Percentiles rank a stretch among this genome's conserved stretches.
phyloP scores from a whole-genome alignment of 495 filamentous ascomycete species.

The Ramalina peruviana region DNA sequence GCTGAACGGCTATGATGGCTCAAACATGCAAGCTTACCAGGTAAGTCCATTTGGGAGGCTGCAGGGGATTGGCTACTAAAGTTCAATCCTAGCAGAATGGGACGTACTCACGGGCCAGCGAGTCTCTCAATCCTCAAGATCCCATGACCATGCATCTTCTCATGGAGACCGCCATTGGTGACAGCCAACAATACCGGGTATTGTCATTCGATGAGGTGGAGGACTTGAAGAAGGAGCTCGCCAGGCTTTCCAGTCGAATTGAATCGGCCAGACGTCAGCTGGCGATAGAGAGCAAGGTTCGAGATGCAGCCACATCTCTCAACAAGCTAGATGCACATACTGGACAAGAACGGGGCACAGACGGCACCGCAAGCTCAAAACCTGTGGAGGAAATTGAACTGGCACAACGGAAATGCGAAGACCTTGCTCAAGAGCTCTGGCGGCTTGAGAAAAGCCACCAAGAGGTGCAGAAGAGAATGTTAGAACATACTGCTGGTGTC shows the following conservation, averaged over 20 bases:
- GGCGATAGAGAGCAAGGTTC: conserved; percentile 81
- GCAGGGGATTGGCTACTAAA: too few species aligned
- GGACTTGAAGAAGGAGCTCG: conserved; percentile 70
- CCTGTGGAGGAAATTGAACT: conserved; percentile 61
- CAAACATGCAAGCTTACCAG: conserved; percentile 10
- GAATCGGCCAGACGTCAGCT: conserved; percentile 69
- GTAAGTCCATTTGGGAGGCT: too few species aligned
- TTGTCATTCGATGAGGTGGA: conserved; percentile 86
- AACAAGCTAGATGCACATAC: conserved; percentile 52
- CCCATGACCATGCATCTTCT: conserved; percentile 67
- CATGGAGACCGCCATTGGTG: conserved; percentile 81
- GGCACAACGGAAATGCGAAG: conserved; percentile 71
- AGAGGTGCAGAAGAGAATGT: conserved; percentile 52
- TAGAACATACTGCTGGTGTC: conserved; percentile 88
- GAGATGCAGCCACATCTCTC: conserved; percentile 82
- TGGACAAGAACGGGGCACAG: conserved; percentile 23
- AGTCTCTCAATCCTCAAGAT: conserved; percentile 35
- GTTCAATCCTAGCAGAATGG: conserved; percentile 5
- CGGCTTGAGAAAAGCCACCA: conserved; percentile 57
- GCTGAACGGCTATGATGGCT: conserved; percentile 33
- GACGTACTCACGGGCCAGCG: conserved; percentile 26
- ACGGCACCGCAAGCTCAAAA: conserved; percentile 29
- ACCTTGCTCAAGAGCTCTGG: conserved; percentile 68
- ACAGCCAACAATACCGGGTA: conserved; percentile 72
- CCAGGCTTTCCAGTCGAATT: conserved; percentile 54